A percentile compares a stretch with the other conserved stretches of the same genome.
phyloP scores from a whole-genome alignment of 179 eudicot genomes.

The Pouteria campechiana region DNA sequence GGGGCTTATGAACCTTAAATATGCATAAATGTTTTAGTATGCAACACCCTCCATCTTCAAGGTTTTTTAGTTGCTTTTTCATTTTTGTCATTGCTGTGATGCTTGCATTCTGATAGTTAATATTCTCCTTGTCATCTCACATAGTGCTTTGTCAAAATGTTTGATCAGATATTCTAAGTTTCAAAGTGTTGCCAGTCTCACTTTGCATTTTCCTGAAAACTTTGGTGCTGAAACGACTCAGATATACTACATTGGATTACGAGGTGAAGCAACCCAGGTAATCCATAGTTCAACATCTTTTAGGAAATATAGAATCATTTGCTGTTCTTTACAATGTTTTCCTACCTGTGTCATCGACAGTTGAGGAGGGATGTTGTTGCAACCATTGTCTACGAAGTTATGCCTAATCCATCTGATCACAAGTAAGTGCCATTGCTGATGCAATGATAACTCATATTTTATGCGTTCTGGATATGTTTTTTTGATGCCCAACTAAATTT shows the following conservation, averaged over 20 bases:
- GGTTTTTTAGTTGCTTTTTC: background rate
- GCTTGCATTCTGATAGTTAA: too few species aligned
- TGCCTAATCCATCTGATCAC: constrained; percentile 98
- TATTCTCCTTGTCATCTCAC: too few species aligned
- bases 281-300: background rate
- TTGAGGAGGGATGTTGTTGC: constrained; percentile 94
- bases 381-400: constrained; percentile 80
- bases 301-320: background rate
- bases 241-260: constrained; percentile 90
- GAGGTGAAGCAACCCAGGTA: constrained; percentile 99
- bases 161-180: constrained; percentile 72
- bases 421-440: constrained; percentile 63
- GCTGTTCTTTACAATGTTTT: background rate
- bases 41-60: too few species aligned
- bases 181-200: constrained; percentile 86
- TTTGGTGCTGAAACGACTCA: constrained; percentile 82
- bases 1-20: too few species aligned
- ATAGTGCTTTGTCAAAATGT: background rate
- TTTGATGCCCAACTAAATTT: background rate
- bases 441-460: background rate
- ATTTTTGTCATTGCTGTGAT: background rate
- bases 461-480: background rate
- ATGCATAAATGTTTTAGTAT: too few species aligned
- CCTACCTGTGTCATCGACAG: constrained; percentile 26
- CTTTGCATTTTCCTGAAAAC: constrained; percentile 88